Base-by-base conservation (phyloP, 75 land plant species). In the Sequoiadendron giganteum region DNA sequence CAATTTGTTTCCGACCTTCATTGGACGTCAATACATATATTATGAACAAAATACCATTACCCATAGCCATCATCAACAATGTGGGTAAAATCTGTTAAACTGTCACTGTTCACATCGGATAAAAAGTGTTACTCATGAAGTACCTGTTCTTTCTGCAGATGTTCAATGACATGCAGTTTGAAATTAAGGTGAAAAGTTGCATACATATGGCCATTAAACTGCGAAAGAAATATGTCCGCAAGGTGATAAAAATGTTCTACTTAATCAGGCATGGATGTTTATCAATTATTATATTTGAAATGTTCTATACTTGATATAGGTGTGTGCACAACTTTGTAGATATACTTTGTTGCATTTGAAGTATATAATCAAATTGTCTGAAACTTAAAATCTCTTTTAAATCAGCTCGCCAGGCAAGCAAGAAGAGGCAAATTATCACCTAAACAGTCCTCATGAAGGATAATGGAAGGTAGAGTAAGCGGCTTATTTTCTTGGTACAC, bases 91-190 rank as follows among this genome's bases (percentile, higher is more conserved):
- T n/a, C 15, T 75, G 70, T 25, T 65, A 2, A 34, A 75, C 13
- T 75, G 5, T 11, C 3, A 79, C n/a, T 10, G 47, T 45, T 82
- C 34, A n/a, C 1, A 82, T n/a, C 0, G 2, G 49, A 43, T 32
- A 8, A 25, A 38, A 45, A 40, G 36, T 14, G 36, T 77, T 18
- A 77, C 77, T 25, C 3, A 32, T 52, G 87, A 42, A 54, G 16
- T 36, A 2, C 9, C 9, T 34, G 78, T 19, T 86, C 55, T 55
- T 78, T 34, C 80, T 90, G 88, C 95, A 97, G 98, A 97, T 97
- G 86, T 97, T 97, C 90, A 97, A 97, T 90, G 97, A 97, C 77
- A 95, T 94, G 84, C 68, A 91, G 79, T 87, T 97, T 85, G 92
- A 93, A 88, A 93, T 97, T 34, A 91, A 93, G 75, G 96, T 96